These are phyloP conservation scores for Microdochium trichocladiopsis DNA, from an alignment of 2,329 filamentous ascomycete genomes.

Conservation along the genomic window DNA sequence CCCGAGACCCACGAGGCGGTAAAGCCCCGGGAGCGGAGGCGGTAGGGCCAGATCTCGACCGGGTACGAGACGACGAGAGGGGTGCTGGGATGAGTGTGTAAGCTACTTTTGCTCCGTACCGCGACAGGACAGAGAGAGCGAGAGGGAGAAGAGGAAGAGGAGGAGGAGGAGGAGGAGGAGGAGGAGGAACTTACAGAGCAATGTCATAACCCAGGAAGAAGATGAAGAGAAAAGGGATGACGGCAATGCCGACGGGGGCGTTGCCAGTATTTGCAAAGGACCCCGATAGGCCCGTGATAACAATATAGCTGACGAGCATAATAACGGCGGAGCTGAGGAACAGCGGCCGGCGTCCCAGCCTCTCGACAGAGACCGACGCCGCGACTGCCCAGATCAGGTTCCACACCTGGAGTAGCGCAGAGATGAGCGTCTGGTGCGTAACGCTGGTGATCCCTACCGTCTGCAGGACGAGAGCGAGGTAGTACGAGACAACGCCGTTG, in stretches of 20 bases:
- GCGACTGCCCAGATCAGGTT: constrained; percentile 5
- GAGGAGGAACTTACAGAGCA: constrained; percentile 28
- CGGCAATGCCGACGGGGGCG: constrained; percentile 22
- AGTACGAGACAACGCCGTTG: not conserved
- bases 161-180: constrained; percentile 18
- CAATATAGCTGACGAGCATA: constrained; percentile 34
- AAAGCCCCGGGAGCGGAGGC: constrained; percentile 14
- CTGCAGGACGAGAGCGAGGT: not conserved
- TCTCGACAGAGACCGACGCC: constrained; percentile 3
- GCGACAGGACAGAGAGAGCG: too few relatives aligned
- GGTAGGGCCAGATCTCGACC: constrained; percentile 17
- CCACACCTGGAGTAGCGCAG: constrained; percentile 6
- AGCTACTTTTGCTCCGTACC: too few relatives aligned
- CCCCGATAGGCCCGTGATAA: constrained; percentile 31
- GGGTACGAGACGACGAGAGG: constrained; percentile 20
- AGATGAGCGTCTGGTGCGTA: constrained; percentile 7
- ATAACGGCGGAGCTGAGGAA: constrained; percentile 31
- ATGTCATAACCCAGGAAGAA: constrained; percentile 24
- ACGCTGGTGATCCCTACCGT: not conserved
- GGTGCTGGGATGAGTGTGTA: constrained; percentile 18
- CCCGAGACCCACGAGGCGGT: constrained; percentile 15
- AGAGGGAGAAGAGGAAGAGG: not conserved
- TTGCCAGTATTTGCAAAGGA: constrained; percentile 23
- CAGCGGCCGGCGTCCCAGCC: constrained; percentile 27
- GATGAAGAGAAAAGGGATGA: constrained; percentile 28